Evolutionary conservation across 164 flowering plant species (phyloP).

Genomic region (Santalum album): DNA sequence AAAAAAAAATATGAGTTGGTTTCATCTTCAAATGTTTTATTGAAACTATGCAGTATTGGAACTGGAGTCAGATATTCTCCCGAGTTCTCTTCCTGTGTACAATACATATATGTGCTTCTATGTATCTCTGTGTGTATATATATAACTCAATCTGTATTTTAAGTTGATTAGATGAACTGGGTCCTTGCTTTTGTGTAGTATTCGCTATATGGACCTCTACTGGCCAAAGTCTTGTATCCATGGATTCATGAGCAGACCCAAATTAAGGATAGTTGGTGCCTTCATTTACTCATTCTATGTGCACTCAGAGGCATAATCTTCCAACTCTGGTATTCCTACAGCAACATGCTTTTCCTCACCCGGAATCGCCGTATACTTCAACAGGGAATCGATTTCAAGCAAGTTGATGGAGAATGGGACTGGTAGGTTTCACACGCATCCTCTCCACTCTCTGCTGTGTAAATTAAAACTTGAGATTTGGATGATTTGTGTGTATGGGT

Average conservation of each 20-base stretch:
- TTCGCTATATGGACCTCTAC: slow-evolving; percentile 56
- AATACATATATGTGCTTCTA: too few relatives aligned
- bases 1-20: too few relatives aligned
- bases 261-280: slow-evolving; percentile 29
- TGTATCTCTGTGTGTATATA: too few relatives aligned
- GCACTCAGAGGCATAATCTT: slow-evolving; percentile 38
- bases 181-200: slow-evolving; percentile 31
- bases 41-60: too few relatives aligned
- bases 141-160: too few relatives aligned
- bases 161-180: too few relatives aligned
- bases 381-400: slow-evolving; percentile 56
- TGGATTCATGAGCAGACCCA: slow-evolving; percentile 17
- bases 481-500: too few relatives aligned
- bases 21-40: too few relatives aligned
- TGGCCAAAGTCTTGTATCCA: slow-evolving; percentile 35
- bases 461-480: background rate
- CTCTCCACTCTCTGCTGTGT: background rate
- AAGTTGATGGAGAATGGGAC: slow-evolving; percentile 77
- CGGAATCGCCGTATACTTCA: slow-evolving; percentile 37
- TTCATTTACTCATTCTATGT: slow-evolving; percentile 51
- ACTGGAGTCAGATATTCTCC: too few relatives aligned
- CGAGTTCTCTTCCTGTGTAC: too few relatives aligned
- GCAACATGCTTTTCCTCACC: slow-evolving; percentile 48
- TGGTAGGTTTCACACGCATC: slow-evolving; percentile 33
- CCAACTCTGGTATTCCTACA: slow-evolving; percentile 42